Evolutionary conservation across 2,329 filamentous ascomycete genomes (phyloP), one percentile per base, ranked within the genome.

Genomic region (Aplosporella prunicola): DNA sequence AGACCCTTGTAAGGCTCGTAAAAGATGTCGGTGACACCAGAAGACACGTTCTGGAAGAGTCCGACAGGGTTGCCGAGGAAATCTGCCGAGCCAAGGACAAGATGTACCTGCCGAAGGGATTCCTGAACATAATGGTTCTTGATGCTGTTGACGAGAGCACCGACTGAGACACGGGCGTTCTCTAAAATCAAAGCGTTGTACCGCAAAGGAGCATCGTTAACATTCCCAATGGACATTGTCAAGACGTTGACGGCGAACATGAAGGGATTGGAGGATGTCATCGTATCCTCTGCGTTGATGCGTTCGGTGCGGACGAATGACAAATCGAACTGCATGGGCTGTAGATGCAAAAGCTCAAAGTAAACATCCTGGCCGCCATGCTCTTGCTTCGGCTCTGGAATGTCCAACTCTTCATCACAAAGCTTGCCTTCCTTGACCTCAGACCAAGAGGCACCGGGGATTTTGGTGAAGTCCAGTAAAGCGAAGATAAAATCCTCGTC

Each of bases 171-270:
- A 18, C 91, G 78, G 29, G 91, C 88, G 51, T 98, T 98, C 60
- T 98, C 91, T 16, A 98, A 66, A 66, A 98, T 83, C 16, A 98
- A 68, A 1, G 91, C 86, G 45, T 96, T 98, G 56, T 98, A 78
- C 32, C 86, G 80, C 36, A 98, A 79, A 0, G 91, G 93, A 5
- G 91, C 91, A 61, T 98, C 93, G 52, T 98, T 98, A 67, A 98
- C 86, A 52, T 98, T 98, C 46, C 91, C 91, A 52, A 98, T 91
- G 10, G 91, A 93, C 91, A 98, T 98, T 1, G 93, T 96, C 68
- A 98, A 79, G 48, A 96, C 85, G 54, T 98, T 96, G 58, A 96
- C 79, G 56, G 95, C 88, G 66, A 96, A 98, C 88, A 96, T 96
- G 58, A 98, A 72, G 1, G 93, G 93, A 54, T 94, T 98, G 27